Evolutionary conservation across 2,329 filamentous ascomycete species (phyloP).

Genomic region (Lachnellula suecica): DNA sequence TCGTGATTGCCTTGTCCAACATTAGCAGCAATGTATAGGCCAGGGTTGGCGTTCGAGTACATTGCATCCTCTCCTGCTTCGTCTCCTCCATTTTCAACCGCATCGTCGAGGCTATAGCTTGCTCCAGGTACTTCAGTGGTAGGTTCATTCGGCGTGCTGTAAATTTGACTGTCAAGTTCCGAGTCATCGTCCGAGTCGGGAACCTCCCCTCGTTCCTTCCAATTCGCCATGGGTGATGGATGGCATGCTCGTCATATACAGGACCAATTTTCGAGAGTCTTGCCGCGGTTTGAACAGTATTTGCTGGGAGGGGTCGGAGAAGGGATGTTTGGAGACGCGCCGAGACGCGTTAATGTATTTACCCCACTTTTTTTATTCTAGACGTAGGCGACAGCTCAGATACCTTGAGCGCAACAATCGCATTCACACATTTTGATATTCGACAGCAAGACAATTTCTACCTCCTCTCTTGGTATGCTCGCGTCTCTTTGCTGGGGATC

Average conservation of each 20-base stretch:
- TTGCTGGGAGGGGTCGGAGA: neutral
- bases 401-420: neutral
- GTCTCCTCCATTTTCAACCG: neutral
- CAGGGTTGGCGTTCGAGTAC: too few species aligned
- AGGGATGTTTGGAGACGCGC: neutral
- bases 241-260: constrained; percentile 21
- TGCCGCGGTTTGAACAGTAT: neutral
- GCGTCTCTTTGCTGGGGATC: neutral
- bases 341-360: neutral
- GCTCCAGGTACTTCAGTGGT: neutral
- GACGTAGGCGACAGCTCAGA: neutral
- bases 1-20: too few species aligned
- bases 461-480: neutral
- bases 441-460: neutral
- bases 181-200: constrained; percentile 36
- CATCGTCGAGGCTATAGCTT: too few species aligned
- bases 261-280: neutral
- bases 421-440: neutral
- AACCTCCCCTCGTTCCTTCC: constrained; percentile 36
- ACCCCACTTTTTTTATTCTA: neutral
- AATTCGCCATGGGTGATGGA: constrained; percentile 29
- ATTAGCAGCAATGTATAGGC: too few species aligned
- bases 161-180: constrained; percentile 5
- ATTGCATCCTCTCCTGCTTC: too few species aligned
- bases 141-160: neutral